phyloP scores from a whole-genome alignment of 345 rosid species.

The Syzygium grande region DNA sequence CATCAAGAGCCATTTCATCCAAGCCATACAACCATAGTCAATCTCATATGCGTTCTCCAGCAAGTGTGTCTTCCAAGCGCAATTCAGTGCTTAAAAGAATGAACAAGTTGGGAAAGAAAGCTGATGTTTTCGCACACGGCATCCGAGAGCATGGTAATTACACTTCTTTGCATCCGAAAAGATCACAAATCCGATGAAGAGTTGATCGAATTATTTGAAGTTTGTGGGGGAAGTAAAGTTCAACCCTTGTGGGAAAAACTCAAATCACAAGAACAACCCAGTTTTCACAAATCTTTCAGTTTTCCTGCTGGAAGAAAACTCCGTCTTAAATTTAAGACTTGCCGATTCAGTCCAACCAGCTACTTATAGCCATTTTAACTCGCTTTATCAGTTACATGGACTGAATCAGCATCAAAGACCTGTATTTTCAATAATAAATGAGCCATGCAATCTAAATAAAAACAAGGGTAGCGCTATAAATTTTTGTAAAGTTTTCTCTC shows the following conservation, averaged over 20 bases:
- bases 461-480: neutral
- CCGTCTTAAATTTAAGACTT: neutral
- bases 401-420: neutral
- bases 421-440: neutral
- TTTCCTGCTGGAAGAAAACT: neutral
- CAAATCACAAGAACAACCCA: too few species aligned
- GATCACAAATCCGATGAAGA: neutral
- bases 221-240: neutral
- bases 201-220: neutral
- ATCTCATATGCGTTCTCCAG: neutral
- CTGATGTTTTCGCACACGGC: slow-evolving; percentile 9
- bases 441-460: neutral
- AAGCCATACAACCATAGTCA: neutral
- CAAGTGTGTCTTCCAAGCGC: neutral
- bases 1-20: neutral
- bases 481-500: neutral
- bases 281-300: neutral
- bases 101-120: slow-evolving; percentile 12
- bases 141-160: slow-evolving; percentile 11
- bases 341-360: neutral
- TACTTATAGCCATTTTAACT: neutral
- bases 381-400: neutral
- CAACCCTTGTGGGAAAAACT: neutral
- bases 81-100: slow-evolving; percentile 7
- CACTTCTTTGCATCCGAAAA: neutral